These are phyloP conservation scores for Jatropha podagrica DNA, from an alignment of 441 rosid species.

Conservation along the genomic window DNA sequence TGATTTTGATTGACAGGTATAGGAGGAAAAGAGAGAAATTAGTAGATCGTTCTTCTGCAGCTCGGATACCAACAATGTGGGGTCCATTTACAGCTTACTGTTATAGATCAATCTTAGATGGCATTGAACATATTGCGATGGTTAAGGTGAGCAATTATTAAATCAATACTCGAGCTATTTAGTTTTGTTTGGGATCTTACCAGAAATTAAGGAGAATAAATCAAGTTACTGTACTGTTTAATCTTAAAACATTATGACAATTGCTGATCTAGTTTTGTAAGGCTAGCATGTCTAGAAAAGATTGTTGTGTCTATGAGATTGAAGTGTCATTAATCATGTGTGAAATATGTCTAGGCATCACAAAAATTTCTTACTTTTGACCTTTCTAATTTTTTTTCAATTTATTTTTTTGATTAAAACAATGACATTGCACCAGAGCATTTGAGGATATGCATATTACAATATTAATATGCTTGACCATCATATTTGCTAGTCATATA, in stretches of 20 bases:
- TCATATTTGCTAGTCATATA: too few species aligned
- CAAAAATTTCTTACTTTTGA: background rate
- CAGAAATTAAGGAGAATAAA: background rate
- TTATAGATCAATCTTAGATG: conserved; percentile 70
- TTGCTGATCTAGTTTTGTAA: background rate
- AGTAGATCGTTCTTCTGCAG: conserved; percentile 71
- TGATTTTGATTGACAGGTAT: conserved; percentile 47
- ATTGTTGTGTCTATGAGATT: background rate
- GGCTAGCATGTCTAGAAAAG: background rate
- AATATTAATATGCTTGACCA: too few species aligned
- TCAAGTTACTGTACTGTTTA: background rate
- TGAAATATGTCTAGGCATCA: background rate
- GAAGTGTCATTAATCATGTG: background rate
- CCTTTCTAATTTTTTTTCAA: too few species aligned
- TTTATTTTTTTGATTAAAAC: too few species aligned
- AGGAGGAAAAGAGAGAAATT: conserved; percentile 77
- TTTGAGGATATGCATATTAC: too few species aligned
- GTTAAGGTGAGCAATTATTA: conserved; percentile 65
- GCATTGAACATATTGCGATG: conserved; percentile 95
- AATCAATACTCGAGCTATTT: background rate
- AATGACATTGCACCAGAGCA: background rate
- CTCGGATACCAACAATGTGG: conserved; percentile 86
- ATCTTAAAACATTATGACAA: background rate
- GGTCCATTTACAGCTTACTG: conserved; percentile 88
- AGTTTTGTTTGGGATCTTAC: background rate